These are phyloP conservation scores for Corynespora cassiicola DNA, from an alignment of 2,329 filamentous ascomycete genomes.

Conservation along the genomic window DNA sequence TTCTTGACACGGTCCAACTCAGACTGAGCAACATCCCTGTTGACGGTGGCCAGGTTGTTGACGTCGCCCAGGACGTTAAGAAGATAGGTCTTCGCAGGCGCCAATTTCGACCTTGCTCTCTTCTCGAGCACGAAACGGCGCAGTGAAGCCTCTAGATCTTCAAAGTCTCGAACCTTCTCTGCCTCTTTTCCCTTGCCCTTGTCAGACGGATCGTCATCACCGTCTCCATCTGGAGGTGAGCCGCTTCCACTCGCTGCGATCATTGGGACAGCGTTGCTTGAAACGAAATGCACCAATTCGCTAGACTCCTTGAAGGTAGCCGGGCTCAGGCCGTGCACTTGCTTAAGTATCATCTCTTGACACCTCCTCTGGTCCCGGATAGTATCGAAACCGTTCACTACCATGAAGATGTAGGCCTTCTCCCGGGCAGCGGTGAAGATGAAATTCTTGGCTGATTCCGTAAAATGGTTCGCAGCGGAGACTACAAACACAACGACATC, in stretches of 20 bases:
- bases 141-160: slow-evolving; percentile 85
- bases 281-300: slow-evolving; percentile 96
- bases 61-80: slow-evolving; percentile 92
- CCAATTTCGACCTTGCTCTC: slow-evolving; percentile 91
- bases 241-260: slow-evolving; percentile 58
- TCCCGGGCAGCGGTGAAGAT: slow-evolving; percentile 94
- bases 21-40: slow-evolving; percentile 82
- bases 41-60: slow-evolving; percentile 81
- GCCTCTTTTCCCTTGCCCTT: slow-evolving; percentile 71
- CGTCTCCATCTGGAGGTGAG: slow-evolving; percentile 42
- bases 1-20: slow-evolving; percentile 83
- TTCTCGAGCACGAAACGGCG: slow-evolving; percentile 95
- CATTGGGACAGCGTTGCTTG: slow-evolving; percentile 91
- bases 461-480: slow-evolving; percentile 97
- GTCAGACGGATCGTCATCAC: slow-evolving; percentile 53
- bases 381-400: slow-evolving; percentile 95
- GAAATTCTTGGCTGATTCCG: slow-evolving; percentile 95
- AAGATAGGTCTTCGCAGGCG: slow-evolving; percentile 93
- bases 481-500: slow-evolving; percentile 99
- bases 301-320: slow-evolving; percentile 90
- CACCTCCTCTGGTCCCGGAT: slow-evolving; percentile 92
- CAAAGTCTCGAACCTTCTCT: slow-evolving; percentile 89
- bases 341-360: slow-evolving; percentile 90
- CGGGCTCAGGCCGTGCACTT: slow-evolving; percentile 86
- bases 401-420: slow-evolving; percentile 98